Percentiles rank a stretch among this genome's conserved stretches.
phyloP scores from a whole-genome alignment of 2,329 filamentous ascomycete species.

The Metarhizium album region DNA sequence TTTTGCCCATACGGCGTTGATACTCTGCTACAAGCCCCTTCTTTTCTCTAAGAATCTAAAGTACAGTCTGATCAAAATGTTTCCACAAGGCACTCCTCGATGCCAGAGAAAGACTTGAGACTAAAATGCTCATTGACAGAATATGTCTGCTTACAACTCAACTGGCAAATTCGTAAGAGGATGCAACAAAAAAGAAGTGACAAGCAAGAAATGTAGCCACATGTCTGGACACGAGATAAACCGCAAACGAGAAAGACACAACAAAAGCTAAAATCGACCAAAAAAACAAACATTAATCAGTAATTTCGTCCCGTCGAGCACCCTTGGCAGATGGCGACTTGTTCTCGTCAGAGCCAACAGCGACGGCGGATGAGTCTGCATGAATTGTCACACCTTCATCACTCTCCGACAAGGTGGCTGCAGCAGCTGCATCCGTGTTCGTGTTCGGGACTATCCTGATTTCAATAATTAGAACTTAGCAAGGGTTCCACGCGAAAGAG shows the following conservation, averaged over 20 bases:
- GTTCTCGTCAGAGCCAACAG: constrained; percentile 29
- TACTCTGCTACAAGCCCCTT: background rate
- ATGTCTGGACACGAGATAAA: constrained; percentile 9
- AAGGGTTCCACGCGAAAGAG: constrained; percentile 14
- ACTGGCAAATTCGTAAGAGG: constrained; percentile 7
- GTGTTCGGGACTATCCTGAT: constrained; percentile 28
- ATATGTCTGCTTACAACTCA: constrained; percentile 14
- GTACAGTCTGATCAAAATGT: constrained; percentile 29
- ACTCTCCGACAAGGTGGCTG: constrained; percentile 32
- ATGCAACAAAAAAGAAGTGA: constrained; percentile 9
- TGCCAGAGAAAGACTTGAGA: constrained; percentile 11
- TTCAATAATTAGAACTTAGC: constrained; percentile 23
- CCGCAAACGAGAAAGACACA: constrained; percentile 6
- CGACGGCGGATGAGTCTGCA: constrained; percentile 34
- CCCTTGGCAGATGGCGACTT: constrained; percentile 38
- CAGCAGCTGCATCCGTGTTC: constrained; percentile 28
- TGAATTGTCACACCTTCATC: constrained; percentile 46
- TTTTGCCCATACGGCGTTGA: background rate
- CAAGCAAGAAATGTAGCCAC: constrained; percentile 8
- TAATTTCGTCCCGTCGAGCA: constrained; percentile 23
- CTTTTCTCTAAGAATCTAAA: constrained; percentile 21
- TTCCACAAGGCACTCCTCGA: constrained; percentile 10
- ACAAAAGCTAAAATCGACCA: constrained; percentile 8
- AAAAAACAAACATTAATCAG: constrained; percentile 4
- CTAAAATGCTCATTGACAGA: constrained; percentile 24